These are phyloP conservation scores for Phytophthora fragariae DNA, from an alignment of 352 stramenopile genomes.

Conservation along the genomic window DNA sequence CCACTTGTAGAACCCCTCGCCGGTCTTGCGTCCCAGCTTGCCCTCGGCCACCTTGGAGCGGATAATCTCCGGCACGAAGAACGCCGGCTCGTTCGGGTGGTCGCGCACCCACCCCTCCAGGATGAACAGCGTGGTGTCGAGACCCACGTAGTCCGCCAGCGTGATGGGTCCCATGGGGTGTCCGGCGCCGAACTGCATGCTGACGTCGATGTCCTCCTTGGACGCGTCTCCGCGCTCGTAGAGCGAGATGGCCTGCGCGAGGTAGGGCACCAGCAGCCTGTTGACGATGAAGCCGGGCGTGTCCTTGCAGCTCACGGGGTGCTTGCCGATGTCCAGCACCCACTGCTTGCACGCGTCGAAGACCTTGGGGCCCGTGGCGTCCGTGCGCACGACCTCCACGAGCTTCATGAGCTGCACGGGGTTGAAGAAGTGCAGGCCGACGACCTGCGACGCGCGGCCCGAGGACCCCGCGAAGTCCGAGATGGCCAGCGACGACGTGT, in stretches of 20 bases:
- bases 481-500: slow-evolving; percentile 96
- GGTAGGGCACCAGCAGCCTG: slow-evolving; percentile 84
- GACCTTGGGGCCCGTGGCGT: slow-evolving; percentile 91
- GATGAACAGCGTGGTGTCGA: slow-evolving; percentile 97
- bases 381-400: slow-evolving; percentile 97
- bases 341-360: slow-evolving; percentile 94
- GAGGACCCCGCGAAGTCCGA: slow-evolving; percentile 95
- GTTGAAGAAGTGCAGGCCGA: slow-evolving; percentile 99
- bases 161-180: slow-evolving; percentile 98
- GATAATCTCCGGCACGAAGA: slow-evolving; percentile 95
- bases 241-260: slow-evolving; percentile 92
- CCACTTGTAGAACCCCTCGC: slow-evolving; percentile 97
- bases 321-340: slow-evolving; percentile 94
- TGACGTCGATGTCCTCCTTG: slow-evolving; percentile 97
- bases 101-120: slow-evolving; percentile 96
- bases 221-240: slow-evolving; percentile 95
- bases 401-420: slow-evolving; percentile 96
- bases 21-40: slow-evolving; percentile 96
- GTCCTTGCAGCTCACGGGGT: slow-evolving; percentile 95
- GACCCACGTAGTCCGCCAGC: slow-evolving; percentile 96
- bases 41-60: slow-evolving; percentile 92
- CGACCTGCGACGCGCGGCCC: slow-evolving; percentile 91
- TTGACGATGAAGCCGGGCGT: slow-evolving; percentile 99
- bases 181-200: slow-evolving; percentile 96
- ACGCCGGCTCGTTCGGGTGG: slow-evolving; percentile 95